Evolutionary conservation across 73 alveolate genomes (phyloP), one percentile per base, ranked within the genome.

Genomic region (Symbiodinium pilosum): DNA sequence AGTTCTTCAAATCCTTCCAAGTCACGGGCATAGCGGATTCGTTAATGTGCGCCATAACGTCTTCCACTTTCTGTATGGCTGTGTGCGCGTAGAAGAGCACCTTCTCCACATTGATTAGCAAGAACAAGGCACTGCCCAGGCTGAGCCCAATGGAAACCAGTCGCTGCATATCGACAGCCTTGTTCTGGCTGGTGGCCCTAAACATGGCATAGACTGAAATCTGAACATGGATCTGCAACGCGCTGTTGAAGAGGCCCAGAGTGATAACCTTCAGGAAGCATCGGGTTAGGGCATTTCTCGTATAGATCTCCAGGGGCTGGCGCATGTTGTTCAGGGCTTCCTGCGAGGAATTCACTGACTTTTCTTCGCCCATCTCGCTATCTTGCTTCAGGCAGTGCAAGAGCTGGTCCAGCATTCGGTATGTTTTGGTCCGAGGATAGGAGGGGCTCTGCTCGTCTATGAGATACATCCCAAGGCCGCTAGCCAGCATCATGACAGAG

Each of bases 361-460:
- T 91, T n/a, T 42, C 28, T 3, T 40, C 95, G 18, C 93, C 93
- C 36, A 52, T 30, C 34, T 73, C 44, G 95, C 20, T 34, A 81
- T 18, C 36, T 18, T 14, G 24, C 64, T 64, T 64, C 30, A 64
- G 41, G 81, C 81, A 64, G 30, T 64, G 81, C 41, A 54, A n/a
- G 14, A 91, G 77, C 36, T 86, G 43, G 28, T 91, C 89, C 56
- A 91, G 41, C 8, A 91, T 26, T 1, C 38, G 44, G 30, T 68
- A 91, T n/a, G 97, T 91, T 36, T 91, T 91, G 28, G 34, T 83
- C 28, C 97, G 71, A 0, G 97, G 97, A 18, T 91, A 91, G 11
- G 97, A 91, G n/a, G 97, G 97, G 54, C 97, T 91, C 51, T 91
- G 97, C 77, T 91, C 97, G 81, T 91, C 97, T 6, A 91, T 91